A percentile compares a stretch with the other conserved stretches of the same genome.
Evolutionary conservation across 2,329 filamentous ascomycete species (phyloP).

Genomic region (Exophiala dermatitidis): DNA sequence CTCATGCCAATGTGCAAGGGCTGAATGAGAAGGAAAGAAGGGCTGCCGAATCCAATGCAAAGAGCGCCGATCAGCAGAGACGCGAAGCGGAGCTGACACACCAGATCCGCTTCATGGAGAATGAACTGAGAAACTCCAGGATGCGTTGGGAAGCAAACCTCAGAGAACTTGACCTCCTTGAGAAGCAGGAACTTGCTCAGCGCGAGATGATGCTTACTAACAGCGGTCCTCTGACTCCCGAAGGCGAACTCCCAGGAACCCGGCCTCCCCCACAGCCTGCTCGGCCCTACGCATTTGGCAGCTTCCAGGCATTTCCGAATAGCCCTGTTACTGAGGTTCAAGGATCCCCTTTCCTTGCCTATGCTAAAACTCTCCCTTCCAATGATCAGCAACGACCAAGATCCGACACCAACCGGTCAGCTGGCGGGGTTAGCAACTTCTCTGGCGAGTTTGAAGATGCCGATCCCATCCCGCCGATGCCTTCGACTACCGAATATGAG

Average conservation of each 20-base stretch:
- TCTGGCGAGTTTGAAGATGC: conserved; percentile 28
- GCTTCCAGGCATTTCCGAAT: conserved; percentile 25
- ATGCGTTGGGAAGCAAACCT: conserved; percentile 31
- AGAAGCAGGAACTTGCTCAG: conserved; percentile 29
- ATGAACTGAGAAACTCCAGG: conserved; percentile 24
- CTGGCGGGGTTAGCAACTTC: conserved; percentile 25
- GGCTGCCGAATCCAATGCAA: conserved; percentile 41
- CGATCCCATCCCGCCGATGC: conserved; percentile 28
- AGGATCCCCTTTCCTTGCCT: conserved; percentile 26
- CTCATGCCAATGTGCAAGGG: conserved; percentile 51
- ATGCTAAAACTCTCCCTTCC: conserved; percentile 23
- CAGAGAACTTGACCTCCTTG: conserved; percentile 30
- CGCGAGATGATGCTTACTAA: conserved; percentile 40
- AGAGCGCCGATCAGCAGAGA: conserved; percentile 41
- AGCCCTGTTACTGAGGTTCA: conserved; percentile 25
- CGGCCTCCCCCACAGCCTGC: conserved; percentile 31
- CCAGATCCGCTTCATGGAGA: conserved; percentile 38
- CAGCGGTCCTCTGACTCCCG: conserved; percentile 49
- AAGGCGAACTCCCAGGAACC: conserved; percentile 51
- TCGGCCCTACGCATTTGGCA: conserved; percentile 23
- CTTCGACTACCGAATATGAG: conserved; percentile 22
- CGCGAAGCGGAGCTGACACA: conserved; percentile 38
- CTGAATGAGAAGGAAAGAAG: conserved; percentile 49
- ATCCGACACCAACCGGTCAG: conserved; percentile 27
- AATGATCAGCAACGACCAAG: conserved; percentile 22